A percentile compares a stretch with the other conserved stretches of the same genome.
Evolutionary conservation across 2,329 filamentous ascomycete genomes (phyloP).

Genomic region (Akanthomyces uredinophilus): DNA sequence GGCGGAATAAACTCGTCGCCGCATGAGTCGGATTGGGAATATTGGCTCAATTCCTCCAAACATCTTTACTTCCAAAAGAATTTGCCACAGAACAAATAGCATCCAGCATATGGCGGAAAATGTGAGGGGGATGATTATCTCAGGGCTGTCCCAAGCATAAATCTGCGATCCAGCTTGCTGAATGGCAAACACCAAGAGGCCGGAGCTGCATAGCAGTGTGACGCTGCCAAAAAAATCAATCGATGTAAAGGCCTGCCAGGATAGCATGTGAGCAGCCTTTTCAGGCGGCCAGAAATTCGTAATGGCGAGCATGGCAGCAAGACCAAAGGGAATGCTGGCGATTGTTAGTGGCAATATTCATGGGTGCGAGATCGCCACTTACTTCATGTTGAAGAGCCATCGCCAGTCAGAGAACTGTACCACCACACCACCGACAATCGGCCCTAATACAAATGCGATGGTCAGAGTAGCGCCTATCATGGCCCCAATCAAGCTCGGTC

Average conservation of each 20-base stretch:
- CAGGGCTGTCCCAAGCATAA: conserved; percentile 45
- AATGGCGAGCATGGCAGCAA: conserved; percentile 41
- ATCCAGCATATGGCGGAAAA: conserved; percentile 44
- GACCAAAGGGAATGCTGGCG: conserved; percentile 45
- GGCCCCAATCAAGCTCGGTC: conserved; percentile 49
- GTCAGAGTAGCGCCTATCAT: conserved; percentile 52
- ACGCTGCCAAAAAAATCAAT: conserved; percentile 50
- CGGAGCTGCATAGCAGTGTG: conserved; percentile 46
- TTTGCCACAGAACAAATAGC: conserved; percentile 48
- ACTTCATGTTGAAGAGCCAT: conserved; percentile 61
- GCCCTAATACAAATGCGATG: conserved; percentile 53
- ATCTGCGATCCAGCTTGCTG: conserved; percentile 52
- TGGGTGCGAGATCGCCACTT: conserved; percentile 18
- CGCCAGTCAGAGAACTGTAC: conserved; percentile 50
- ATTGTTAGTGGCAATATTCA: conserved; percentile 16
- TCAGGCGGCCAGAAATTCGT: conserved; percentile 42
- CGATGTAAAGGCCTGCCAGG: conserved; percentile 38
- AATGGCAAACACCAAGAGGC: conserved; percentile 50
- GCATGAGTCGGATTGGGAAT: conserved; percentile 47
- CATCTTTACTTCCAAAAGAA: conserved; percentile 34
- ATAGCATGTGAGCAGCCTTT: conserved; percentile 31
- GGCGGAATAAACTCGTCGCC: conserved; percentile 45
- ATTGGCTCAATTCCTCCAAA: conserved; percentile 45
- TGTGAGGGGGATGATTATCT: conserved; percentile 45
- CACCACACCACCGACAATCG: conserved; percentile 52